Evolutionary conservation across 345 rosid genomes (phyloP).

Genomic region (Linum trigynum): DNA sequence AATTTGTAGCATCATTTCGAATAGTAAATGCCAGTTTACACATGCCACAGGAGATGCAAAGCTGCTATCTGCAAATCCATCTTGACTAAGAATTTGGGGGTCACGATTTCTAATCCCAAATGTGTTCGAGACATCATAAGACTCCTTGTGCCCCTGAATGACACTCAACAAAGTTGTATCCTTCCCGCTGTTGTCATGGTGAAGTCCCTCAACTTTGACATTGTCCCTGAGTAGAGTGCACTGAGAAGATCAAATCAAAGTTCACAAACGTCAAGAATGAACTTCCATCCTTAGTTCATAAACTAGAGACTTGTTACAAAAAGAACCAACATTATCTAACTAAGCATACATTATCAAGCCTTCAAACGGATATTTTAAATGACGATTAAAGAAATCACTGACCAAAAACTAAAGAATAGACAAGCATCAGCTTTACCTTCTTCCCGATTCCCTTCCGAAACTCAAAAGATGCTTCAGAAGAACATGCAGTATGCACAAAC

Average conservation of each 20-base stretch:
- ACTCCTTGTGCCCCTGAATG: constrained; percentile 17
- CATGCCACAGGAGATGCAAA: constrained; percentile 23
- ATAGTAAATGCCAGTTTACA: constrained; percentile 50
- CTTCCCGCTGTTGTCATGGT: constrained; percentile 19
- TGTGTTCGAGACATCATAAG: constrained; percentile 11
- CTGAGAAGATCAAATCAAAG: constrained; percentile 85
- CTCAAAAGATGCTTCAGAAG: constrained; percentile 53
- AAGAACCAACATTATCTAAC: background rate
- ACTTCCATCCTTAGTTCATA: constrained; percentile 1
- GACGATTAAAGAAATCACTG: too few relatives aligned
- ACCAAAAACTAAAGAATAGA: background rate
- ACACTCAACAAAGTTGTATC: constrained; percentile 17
- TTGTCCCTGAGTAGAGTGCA: constrained; percentile 90
- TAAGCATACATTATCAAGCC: too few relatives aligned
- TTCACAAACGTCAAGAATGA: constrained; percentile 26
- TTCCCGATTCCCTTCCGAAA: constrained; percentile 30
- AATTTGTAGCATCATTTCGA: constrained; percentile 42
- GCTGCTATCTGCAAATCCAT: constrained; percentile 17
- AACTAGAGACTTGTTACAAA: background rate
- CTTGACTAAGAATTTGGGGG: constrained; percentile 24
- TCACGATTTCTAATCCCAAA: constrained; percentile 15
- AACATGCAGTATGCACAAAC: constrained; percentile 47
- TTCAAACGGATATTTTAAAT: too few relatives aligned
- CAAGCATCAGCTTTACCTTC: constrained; percentile 39
- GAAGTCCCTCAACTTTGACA: constrained; percentile 39